Percentiles rank a stretch among this genome's conserved stretches.
These are phyloP conservation scores for Suillus hirtellus DNA, from an alignment of 768 basidiomycete species.

Conservation along the genomic window DNA sequence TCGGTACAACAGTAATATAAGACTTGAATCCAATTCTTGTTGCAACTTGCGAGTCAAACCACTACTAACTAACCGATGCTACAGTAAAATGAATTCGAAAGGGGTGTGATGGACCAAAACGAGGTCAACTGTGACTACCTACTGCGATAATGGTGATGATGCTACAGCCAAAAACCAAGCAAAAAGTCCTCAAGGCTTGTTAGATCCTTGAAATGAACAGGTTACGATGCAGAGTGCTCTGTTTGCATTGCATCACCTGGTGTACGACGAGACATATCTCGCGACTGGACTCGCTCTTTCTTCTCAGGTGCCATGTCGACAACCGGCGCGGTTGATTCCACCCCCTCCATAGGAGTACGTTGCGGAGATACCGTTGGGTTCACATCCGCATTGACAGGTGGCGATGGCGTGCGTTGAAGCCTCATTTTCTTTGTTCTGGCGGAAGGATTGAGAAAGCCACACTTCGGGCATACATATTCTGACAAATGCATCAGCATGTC, in stretches of 20 bases:
- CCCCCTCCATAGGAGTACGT: background rate
- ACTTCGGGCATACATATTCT: slow-evolving; percentile 90
- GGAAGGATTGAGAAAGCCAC: slow-evolving; percentile 76
- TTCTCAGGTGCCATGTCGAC: background rate
- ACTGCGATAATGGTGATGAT: slow-evolving; percentile 8
- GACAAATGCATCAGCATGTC: slow-evolving; percentile 7
- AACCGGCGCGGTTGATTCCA: background rate
- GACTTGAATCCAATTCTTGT: background rate
- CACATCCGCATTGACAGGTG: slow-evolving; percentile 10
- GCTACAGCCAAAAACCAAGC: slow-evolving; percentile 4
- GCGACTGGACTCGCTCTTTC: background rate
- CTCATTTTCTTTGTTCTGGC: slow-evolving; percentile 33
- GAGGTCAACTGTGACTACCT: background rate
- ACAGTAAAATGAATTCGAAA: slow-evolving; percentile 1
- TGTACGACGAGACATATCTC: background rate
- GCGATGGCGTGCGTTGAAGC: slow-evolving; percentile 28
- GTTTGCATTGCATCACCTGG: background rate
- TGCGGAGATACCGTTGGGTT: background rate
- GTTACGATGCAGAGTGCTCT: background rate
- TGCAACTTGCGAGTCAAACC: slow-evolving; percentile 2
- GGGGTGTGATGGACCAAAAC: slow-evolving; percentile 1
- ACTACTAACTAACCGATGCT: background rate
- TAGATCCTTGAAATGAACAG: background rate
- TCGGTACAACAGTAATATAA: background rate
- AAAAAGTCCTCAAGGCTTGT: background rate